A percentile compares a stretch with the other conserved stretches of the same genome.
These are phyloP conservation scores for Podaxis sp. DNA, from an alignment of 768 basidiomycete genomes.

Conservation along the genomic window DNA sequence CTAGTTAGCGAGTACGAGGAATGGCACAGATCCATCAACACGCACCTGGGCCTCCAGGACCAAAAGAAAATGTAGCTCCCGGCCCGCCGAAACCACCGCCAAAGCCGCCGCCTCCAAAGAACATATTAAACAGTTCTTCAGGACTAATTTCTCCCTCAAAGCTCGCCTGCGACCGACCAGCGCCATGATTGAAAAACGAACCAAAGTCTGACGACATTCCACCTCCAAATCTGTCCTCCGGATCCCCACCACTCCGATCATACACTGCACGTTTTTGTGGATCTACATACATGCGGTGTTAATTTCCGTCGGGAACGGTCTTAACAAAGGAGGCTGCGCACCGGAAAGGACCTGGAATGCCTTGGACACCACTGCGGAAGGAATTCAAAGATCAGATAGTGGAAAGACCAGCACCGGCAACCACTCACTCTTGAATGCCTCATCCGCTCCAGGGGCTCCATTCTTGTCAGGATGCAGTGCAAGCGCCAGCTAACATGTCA, in stretches of 20 bases:
- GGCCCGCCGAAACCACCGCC: slow-evolving; percentile 29
- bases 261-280: slow-evolving; percentile 84
- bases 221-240: slow-evolving; percentile 76
- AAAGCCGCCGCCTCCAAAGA: slow-evolving; percentile 74
- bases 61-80: slow-evolving; percentile 32
- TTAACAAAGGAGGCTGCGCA: slow-evolving; percentile 19
- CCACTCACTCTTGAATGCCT: slow-evolving; percentile 91
- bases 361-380: slow-evolving; percentile 84
- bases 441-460: slow-evolving; percentile 96
- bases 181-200: slow-evolving; percentile 6
- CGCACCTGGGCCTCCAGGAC: slow-evolving; percentile 48
- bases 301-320: background rate
- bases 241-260: slow-evolving; percentile 84
- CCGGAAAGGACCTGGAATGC: slow-evolving; percentile 94
- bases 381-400: slow-evolving; percentile 10
- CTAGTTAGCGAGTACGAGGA: background rate
- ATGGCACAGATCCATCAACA: slow-evolving; percentile 3
- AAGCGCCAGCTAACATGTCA: slow-evolving; percentile 62
- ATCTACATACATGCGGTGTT: slow-evolving; percentile 37
- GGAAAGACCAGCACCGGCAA: background rate
- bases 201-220: slow-evolving; percentile 43
- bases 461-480: slow-evolving; percentile 92
- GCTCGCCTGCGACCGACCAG: slow-evolving; percentile 22
- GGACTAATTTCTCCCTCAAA: slow-evolving; percentile 89
- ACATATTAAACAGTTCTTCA: slow-evolving; percentile 97